A percentile compares a stretch with the other conserved stretches of the same genome.
phyloP scores from a whole-genome alignment of 352 stramenopile species.

The Pythium vanterpoolii region DNA sequence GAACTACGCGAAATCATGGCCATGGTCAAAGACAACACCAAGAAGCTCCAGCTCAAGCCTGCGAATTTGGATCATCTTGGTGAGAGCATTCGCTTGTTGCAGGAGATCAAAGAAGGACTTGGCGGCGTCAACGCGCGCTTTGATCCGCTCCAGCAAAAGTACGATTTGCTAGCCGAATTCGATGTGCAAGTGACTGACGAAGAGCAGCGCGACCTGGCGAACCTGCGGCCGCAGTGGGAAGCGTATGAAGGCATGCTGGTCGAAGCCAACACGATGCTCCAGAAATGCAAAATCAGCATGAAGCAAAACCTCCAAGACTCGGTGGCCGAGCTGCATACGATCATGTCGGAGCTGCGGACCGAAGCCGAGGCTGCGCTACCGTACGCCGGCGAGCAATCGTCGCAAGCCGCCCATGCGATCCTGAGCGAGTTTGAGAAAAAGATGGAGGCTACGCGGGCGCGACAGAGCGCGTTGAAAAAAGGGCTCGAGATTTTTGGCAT shows the following conservation, averaged over 20 bases:
- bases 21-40: constrained; percentile 88
- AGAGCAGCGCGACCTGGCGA: constrained; percentile 70
- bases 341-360: constrained; percentile 74
- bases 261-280: constrained; percentile 86
- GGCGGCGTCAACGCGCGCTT: constrained; percentile 70
- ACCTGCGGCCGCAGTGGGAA: constrained; percentile 77
- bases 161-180: constrained; percentile 85
- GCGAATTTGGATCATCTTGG: constrained; percentile 89
- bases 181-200: constrained; percentile 88
- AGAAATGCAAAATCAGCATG: constrained; percentile 94
- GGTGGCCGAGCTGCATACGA: constrained; percentile 80
- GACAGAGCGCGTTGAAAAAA: constrained; percentile 81
- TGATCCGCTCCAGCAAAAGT: constrained; percentile 84
- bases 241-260: constrained; percentile 82
- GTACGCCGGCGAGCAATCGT: constrained; percentile 66
- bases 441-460: constrained; percentile 66
- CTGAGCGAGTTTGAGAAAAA: constrained; percentile 89
- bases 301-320: constrained; percentile 93
- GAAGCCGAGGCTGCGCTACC: constrained; percentile 76
- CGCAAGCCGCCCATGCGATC: constrained; percentile 47
- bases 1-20: constrained; percentile 84
- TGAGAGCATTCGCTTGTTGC: constrained; percentile 87
- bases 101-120: constrained; percentile 85
- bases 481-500: constrained; percentile 93
- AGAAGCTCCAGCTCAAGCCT: constrained; percentile 82